Evolutionary conservation across 2,329 filamentous ascomycete genomes (phyloP).

Genomic region (Ophiosphaerella herpotricha): DNA sequence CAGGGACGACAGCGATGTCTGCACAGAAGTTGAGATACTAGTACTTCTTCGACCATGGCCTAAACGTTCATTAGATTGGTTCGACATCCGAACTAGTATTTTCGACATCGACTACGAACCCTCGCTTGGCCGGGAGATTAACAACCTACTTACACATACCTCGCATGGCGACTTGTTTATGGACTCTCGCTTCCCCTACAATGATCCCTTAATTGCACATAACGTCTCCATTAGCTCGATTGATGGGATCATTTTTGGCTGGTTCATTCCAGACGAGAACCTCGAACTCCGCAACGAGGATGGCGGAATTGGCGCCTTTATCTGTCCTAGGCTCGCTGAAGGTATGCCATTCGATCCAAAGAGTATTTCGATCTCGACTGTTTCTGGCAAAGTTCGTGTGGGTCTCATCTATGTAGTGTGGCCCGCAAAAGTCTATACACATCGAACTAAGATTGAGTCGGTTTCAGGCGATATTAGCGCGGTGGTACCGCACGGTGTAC

Average conservation of each 20-base stretch:
- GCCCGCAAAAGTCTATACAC: constrained; percentile 9
- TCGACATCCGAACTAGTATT: too few species aligned
- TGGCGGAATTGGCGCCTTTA: constrained; percentile 5
- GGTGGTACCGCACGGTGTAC: constrained; percentile 8
- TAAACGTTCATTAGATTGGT: too few species aligned
- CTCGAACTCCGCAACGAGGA: constrained; percentile 13
- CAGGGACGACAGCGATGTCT: too few species aligned
- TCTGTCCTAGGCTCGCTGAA: constrained; percentile 4
- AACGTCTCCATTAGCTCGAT: constrained; percentile 16
- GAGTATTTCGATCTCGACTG: constrained; percentile 11
- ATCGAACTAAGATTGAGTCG: constrained; percentile 12
- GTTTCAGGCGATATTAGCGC: constrained; percentile 9
- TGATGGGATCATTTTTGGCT: constrained; percentile 11
- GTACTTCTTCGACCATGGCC: too few species aligned
- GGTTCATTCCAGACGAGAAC: constrained; percentile 11
- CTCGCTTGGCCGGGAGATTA: too few species aligned
- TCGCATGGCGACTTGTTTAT: too few species aligned
- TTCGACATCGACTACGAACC: too few species aligned
- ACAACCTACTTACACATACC: too few species aligned
- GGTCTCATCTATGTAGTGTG: constrained; percentile 1
- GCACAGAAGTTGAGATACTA: too few species aligned
- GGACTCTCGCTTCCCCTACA: too few species aligned
- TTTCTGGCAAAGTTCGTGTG: constrained; percentile 9
- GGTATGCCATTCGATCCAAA: constrained; percentile 5
- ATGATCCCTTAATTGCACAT: constrained; percentile 13